Percentiles rank a stretch among this genome's conserved stretches.
These are phyloP conservation scores for Xerophyta viscosa DNA, from an alignment of 106 monocot species.

Conservation along the genomic window DNA sequence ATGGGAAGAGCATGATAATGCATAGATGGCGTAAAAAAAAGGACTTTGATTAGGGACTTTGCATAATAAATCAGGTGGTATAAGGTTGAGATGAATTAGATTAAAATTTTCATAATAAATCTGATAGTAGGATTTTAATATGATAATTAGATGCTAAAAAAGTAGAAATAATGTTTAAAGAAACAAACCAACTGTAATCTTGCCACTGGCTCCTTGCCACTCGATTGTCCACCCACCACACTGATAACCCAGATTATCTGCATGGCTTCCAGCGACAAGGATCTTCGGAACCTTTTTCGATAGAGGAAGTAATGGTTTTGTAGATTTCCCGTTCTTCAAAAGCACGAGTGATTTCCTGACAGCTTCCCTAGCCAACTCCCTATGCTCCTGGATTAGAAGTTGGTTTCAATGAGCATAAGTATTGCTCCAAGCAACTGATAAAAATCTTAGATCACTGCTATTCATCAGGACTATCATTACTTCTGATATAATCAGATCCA, in stretches of 20 bases:
- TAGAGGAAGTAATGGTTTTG: constrained; percentile 30
- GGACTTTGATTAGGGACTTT: too few relatives aligned
- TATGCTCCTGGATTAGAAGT: constrained; percentile 47
- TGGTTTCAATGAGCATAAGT: neutral
- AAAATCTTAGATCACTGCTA: too few relatives aligned
- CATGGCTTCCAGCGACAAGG: constrained; percentile 59
- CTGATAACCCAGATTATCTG: constrained; percentile 54
- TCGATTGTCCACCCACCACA: constrained; percentile 71
- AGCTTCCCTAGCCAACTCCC: constrained; percentile 84
- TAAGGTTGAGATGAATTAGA: too few relatives aligned
- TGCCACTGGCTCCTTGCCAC: constrained; percentile 48
- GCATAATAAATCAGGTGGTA: too few relatives aligned
- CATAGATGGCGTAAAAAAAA: too few relatives aligned
- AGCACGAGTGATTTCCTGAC: constrained; percentile 87
- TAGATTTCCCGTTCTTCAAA: constrained; percentile 51
- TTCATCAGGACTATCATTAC: too few relatives aligned
- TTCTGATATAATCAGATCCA: too few relatives aligned
- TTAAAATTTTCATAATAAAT: too few relatives aligned
- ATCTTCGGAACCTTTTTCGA: constrained; percentile 40
- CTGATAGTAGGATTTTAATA: too few relatives aligned
- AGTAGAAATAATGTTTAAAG: neutral
- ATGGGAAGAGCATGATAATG: too few relatives aligned
- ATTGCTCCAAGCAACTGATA: neutral
- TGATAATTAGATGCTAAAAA: neutral
- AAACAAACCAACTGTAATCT: constrained; percentile 25